Base-by-base conservation (phyloP, 2,329 filamentous ascomycete species). In the Colletotrichum sp. region DNA sequence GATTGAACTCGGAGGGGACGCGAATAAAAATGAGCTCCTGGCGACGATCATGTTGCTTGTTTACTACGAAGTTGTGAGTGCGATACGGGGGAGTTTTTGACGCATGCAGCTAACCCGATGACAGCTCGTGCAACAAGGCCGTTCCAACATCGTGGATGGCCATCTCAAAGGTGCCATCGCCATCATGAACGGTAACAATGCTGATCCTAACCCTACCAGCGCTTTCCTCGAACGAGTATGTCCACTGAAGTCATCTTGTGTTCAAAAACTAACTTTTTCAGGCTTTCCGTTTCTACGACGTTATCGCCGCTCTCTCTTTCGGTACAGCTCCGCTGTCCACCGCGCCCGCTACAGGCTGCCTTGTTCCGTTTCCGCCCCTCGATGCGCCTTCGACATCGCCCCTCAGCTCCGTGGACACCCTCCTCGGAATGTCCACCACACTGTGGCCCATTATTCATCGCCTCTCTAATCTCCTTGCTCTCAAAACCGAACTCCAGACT, bases 241-340 rank as follows among this genome's bases (percentile, higher is more conserved):
- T 8, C 34, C 8, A 24, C 7, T n/a, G 2, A n/a, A 24, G 13
- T 15, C 32, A 8, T 32, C 63, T 15, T 12, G 26, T 30, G 8
- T 4, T 9, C 7, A 21, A 5, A 26, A 6, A 18, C n/a, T 43
- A n/a, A 57, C 28, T 2, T 9, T 15, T 15, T 7, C 71, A 93
- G 91, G 91, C 91, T 2, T 93, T 93, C 78, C 88, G 90, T 7
- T 93, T 93, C 79, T 93, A 93, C 82, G 91, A 93, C 80, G 91
- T 93, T 26, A 93, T 93, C 72, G 89, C 91, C 7, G 91, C 92
- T 2, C 83, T 93, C 34, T 93, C 91, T 0, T 87, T 92, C 67
- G 91, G 90, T 71, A 91, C 89, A 15, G 85, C 90, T 6, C 91
- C 91, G 3, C 85, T 92, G 15, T 89, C 90, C 2, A 87, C 84